Base-by-base conservation (phyloP, 345 rosid genomes). In the Lepidium didymum region DNA sequence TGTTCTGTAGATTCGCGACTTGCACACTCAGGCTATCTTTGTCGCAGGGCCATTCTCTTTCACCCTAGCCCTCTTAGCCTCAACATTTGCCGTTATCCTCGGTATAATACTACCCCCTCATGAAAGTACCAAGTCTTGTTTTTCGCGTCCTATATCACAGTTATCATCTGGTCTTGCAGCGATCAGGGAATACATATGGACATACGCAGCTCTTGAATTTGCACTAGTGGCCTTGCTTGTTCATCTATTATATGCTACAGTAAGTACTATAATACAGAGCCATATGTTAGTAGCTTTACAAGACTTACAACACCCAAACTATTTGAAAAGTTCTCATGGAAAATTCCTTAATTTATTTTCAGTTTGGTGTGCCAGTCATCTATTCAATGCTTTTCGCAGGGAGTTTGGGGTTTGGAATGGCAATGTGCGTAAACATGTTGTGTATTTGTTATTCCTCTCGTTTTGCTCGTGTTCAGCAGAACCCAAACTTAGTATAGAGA, bases 171-270 rank as follows among this genome's bases (percentile, higher is more conserved):
- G 51, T 55, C 58, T 77, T 75, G 82, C 87, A 93, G 98, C 91
- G 38, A 82, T 81, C 67, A 83, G 72, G 81, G 96, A 90, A 79
- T 90, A 85, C 58, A 82, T 87, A 79, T 93, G 98, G 97, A 87
- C 96, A 9, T 90, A 83, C 31, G 97, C 96, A 34, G 95, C 97
- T 60, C 85, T 90, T 6, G 96, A 93, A 75, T 93, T 93, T 69
- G 94, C 87, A 46, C 82, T 87, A 21, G 85, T 93, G 52, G 94
- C 92, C 34, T 54, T 90, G 56, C 52, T 38, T 35, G 79, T 84
- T 61, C 92, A 90, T 73, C 23, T 90, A 27, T 65, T 88, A 25
- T 93, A 87, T 70, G 56, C 62, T 33, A 4, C 79, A 71, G 98
- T 93, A 44, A 87, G 97, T 77, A 35, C 64, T 29, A 6, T 5